Base-by-base conservation (phyloP, 257 asterid genomes). In the Mentha longifolia region DNA sequence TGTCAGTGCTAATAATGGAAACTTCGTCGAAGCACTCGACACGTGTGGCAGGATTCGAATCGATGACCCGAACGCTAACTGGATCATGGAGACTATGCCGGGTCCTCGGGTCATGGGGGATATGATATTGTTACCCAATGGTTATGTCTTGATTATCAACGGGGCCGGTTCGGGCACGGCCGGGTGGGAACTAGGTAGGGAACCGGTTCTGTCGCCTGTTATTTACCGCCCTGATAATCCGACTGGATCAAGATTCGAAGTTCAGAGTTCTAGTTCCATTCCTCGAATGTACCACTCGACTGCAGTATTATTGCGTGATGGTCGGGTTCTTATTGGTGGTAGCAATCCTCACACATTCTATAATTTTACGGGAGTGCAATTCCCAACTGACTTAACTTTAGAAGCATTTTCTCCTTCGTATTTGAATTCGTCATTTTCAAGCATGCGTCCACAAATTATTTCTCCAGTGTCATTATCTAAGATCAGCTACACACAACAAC, bases 261-360 rank as follows among this genome's bases (percentile, higher is more conserved):
- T 72, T 6, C 79, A 76, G 28, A 78, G 64, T 12, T 49, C 83
- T 17, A 76, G 74, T 15, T 13, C 71, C 3, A 76, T 7, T 0
- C 89, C 89, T 0, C 75, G 89, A 11, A 61, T 86, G 89, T 86
- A 86, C 46, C 92, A 86, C 61, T 86, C 92, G 3, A 67, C 87
- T 0, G 86, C 87, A 0, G 2, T 84, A 5, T 50, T 86, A 25
- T 76, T 84, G 9, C 82, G 86, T 3, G 89, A 86, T 13, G 89
- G 85, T 11, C 81, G 87, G 7, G 70, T 86, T 4, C 77, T 85
- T 0, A 71, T 83, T 9, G 84, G 85, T 3, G 88, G 88, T 0
- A 85, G 83, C 46, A 82, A 82, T 16, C 90, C 86, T 5, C 82
- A 80, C 6, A 35, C 12, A 0, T 25, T 42, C 16, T 83, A 85